These are phyloP conservation scores for Phaseolus lunatus DNA, from an alignment of 306 rosid genomes.

Conservation along the genomic window DNA sequence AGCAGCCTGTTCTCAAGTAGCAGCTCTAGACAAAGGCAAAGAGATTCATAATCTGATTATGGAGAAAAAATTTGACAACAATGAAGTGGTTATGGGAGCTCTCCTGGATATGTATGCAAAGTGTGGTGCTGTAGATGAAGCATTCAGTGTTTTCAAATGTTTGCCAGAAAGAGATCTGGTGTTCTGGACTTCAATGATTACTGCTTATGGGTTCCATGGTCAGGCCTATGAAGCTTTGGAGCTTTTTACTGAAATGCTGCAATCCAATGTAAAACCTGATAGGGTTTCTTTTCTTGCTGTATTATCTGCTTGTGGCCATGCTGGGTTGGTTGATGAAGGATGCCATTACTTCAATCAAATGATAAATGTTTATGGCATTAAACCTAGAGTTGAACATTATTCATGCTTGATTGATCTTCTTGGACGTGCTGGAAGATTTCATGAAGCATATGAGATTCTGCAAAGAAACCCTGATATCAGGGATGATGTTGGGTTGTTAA, in stretches of 20 bases:
- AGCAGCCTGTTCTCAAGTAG: conserved; percentile 79
- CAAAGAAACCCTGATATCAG: conserved; percentile 62
- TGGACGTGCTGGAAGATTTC: conserved; percentile 84
- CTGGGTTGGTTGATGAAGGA: conserved; percentile 78
- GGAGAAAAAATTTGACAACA: conserved; percentile 57
- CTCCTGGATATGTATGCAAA: conserved; percentile 91
- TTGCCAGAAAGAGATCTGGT: conserved; percentile 76
- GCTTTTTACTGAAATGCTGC: conserved; percentile 70
- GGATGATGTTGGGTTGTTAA: conserved; percentile 62
- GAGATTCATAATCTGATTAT: conserved; percentile 66
- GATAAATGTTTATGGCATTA: conserved; percentile 60
- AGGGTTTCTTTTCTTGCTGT: conserved; percentile 73
- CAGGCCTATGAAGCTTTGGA: conserved; percentile 68
- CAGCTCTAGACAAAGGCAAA: conserved; percentile 79
- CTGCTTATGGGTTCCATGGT: conserved; percentile 84
- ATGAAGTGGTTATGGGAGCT: conserved; percentile 78
- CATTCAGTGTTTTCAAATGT: conserved; percentile 62
- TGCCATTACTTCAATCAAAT: conserved; percentile 66
- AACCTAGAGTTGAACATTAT: conserved; percentile 72
- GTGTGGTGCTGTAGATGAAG: conserved; percentile 82
- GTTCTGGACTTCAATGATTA: conserved; percentile 87
- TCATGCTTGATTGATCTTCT: conserved; percentile 87
- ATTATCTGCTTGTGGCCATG: conserved; percentile 84
- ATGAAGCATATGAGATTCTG: conserved; percentile 74
- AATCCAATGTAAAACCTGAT: conserved; percentile 62